Percentiles rank a stretch among this genome's conserved stretches.
These are phyloP conservation scores for Dothideomycetidae sp. DNA, from an alignment of 2,329 filamentous ascomycete genomes.

Conservation along the genomic window DNA sequence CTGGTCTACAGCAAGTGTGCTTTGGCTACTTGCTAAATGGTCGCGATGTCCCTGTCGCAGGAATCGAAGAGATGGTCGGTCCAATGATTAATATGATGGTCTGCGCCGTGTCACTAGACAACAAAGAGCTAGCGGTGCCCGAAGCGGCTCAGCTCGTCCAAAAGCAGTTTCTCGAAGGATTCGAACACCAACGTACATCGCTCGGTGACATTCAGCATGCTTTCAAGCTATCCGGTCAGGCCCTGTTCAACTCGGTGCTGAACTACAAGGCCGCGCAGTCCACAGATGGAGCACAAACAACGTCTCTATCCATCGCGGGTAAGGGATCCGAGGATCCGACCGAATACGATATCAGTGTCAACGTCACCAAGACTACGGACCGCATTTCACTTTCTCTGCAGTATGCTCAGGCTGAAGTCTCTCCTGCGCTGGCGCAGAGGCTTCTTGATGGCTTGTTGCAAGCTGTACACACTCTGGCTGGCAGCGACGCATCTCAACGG, in stretches of 20 bases:
- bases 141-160: background rate
- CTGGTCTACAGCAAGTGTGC: background rate
- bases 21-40: conserved; percentile 1
- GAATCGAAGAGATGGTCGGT: background rate
- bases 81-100: conserved; percentile 1
- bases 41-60: background rate
- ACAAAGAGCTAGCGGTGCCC: background rate
- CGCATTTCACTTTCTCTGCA: background rate
- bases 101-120: background rate
- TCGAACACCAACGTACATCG: background rate
- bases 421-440: background rate
- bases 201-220: background rate
- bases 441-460: background rate
- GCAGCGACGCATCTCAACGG: no score
- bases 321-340: background rate
- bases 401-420: background rate
- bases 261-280: background rate
- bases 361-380: background rate
- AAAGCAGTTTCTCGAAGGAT: background rate
- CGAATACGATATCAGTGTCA: background rate
- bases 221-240: background rate
- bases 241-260: background rate
- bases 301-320: background rate
- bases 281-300: background rate
- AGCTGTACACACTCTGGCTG: background rate